Evolutionary conservation across 1,139 yeast genomes (phyloP), one percentile per base, ranked within the genome.

Genomic region (Blastobotrys persicus): DNA sequence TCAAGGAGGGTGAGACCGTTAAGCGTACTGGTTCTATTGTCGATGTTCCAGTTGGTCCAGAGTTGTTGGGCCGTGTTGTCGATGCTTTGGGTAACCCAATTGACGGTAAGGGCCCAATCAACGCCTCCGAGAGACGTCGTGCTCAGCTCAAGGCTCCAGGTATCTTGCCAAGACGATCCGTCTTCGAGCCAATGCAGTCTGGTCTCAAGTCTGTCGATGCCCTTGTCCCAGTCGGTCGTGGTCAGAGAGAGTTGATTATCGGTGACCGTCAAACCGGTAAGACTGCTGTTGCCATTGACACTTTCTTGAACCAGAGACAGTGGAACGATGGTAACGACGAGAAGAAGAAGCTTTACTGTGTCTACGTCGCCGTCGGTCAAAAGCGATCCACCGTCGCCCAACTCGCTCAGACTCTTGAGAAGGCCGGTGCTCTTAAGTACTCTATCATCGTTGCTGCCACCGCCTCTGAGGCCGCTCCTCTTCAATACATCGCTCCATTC

Each of bases 181-280:
- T 92, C 66, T 83, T 75, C 80, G 98, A 92, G 81, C 98, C 99
- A 74, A 92, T 92, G 87, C 98, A 92, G 81, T 91, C 98, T 69
- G 99, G 98, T 85, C 87, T 92, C 72, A 92, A 94, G 83, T 85
- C 98, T 59, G 97, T 92, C 67, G 99, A 92, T 74, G 95, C 98
- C 71, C 85, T 92, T 71, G 99, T 92, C 75, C 98, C 98, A 76
- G 78, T 92, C 69, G 98, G 98, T 73, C 94, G 98, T 86, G 98
- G 98, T 74, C 98, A 92, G 81, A 94, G 98, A 88, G 98, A 92
- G 81, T 81, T 92, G 87, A 92, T 92, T 72, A 92, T 92, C 73
- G 98, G 98, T 85, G 98, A 92, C 77, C 92, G 98, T 84, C 98
- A 92, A 81, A 92, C 98, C 67, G 98, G 98, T 86, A 92, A 92